Evolutionary conservation across 2,329 filamentous ascomycete species (phyloP), one percentile per base, ranked within the genome.

Genomic region (Trichoderma sp.): DNA sequence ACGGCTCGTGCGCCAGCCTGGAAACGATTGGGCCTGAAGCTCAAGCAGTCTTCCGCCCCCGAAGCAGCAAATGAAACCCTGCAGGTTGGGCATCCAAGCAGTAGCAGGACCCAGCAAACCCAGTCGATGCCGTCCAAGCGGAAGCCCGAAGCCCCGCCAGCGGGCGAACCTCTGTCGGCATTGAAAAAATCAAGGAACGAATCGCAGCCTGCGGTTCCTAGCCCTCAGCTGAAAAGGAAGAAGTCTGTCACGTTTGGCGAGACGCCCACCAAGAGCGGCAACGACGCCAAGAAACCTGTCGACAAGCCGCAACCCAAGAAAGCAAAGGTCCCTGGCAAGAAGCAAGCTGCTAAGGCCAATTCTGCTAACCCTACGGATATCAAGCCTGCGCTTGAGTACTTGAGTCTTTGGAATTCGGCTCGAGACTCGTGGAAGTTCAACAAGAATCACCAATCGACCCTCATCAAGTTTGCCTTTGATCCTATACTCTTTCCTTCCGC

Each of bases 391-490:
- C 85, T 97, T 17, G 86, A 88, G 68, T 98, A 98, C 79, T 87
- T 98, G 58, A 86, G 86, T 61, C 89, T 91, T 78, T 97, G 94
- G 86, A 86, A 93, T 81, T 87, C 87, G 70, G 87, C 90, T 73
- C 90, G 90, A 71, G 84, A 87, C 11, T 85, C 85, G 76, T 98
- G 95, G 95, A 98, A 97, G 81, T 98, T 98, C 85, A 97, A 97
- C 84, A 98, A 98, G 84, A 95, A 94, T 76, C 90, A 94, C 78
- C 95, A 98, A 81, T 93, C 91, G 68, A 89, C 93, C 76, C 85
- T 98, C 13, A 88, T 98, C 78, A 95, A 96, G 80, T 90, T 97
- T 83, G 83, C 92, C 59, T 93, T 97, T 79, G 90, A 93, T 75
- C 83, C 90, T 74, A 88, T 90, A 76, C 87, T 88, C 73, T 88